These are phyloP conservation scores for Hippophae tibetana DNA, from an alignment of 306 rosid genomes.

Conservation along the genomic window DNA sequence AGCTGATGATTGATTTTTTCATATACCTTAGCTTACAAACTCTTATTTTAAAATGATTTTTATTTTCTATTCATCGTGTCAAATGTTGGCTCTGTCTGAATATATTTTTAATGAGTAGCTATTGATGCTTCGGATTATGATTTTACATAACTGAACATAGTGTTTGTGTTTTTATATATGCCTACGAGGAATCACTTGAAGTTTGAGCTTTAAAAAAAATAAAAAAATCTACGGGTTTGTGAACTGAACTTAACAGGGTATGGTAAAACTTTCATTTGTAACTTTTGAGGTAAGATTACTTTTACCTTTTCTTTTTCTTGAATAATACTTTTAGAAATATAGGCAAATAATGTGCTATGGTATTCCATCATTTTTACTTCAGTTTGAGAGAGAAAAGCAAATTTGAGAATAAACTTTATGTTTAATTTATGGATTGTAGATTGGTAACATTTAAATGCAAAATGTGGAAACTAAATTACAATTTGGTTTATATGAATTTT, in stretches of 20 bases:
- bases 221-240: neutral
- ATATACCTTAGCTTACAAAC: neutral
- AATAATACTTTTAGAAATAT: slow-evolving; percentile 6
- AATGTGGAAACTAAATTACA: neutral
- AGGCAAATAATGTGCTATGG: neutral
- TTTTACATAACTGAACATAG: no score
- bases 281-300: slow-evolving; percentile 13
- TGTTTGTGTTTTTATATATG: no score
- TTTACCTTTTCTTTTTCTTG: slow-evolving; percentile 6
- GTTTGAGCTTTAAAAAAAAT: neutral
- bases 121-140: no score
- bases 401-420: neutral
- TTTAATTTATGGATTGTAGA: no score
- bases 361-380: slow-evolving; percentile 4
- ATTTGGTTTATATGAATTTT: slow-evolving; percentile 2
- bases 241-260: neutral
- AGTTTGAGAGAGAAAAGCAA: neutral
- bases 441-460: neutral
- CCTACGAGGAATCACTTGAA: neutral
- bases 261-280: neutral
- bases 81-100: neutral
- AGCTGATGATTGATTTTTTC: neutral
- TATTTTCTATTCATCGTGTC: neutral
- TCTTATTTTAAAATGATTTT: neutral
- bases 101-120: no score